phyloP scores from a whole-genome alignment of 2,329 filamentous ascomycete species.

The Penicillium palitans region DNA sequence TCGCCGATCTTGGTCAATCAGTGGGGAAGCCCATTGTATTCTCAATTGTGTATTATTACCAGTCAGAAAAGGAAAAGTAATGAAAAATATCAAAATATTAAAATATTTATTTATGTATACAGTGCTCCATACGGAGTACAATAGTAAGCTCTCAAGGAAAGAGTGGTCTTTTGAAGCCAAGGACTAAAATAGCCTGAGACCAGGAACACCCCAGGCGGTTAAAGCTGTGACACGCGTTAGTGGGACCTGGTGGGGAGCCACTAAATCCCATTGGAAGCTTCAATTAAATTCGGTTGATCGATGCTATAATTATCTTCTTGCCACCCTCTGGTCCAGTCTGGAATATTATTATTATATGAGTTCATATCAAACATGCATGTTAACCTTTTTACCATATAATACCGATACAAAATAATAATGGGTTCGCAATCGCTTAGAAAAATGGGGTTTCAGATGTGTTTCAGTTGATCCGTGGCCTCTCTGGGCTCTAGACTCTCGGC shows the following conservation, averaged over 20 bases:
- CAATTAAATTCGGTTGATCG: neutral
- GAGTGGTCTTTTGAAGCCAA: too few relatives aligned
- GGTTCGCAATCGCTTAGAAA: too few relatives aligned
- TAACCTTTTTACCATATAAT: too few relatives aligned
- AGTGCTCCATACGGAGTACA: too few relatives aligned
- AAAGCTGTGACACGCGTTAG: constrained; percentile 37
- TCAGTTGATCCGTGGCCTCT: constrained; percentile 9
- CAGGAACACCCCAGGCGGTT: neutral
- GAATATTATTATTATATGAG: too few relatives aligned
- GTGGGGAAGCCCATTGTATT: constrained; percentile 17
- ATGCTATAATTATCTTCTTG: constrained; percentile 23
- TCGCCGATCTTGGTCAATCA: constrained; percentile 21
- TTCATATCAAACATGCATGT: too few relatives aligned
- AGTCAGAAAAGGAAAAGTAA: too few relatives aligned
- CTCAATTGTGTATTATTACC: neutral
- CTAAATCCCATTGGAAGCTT: constrained; percentile 21
- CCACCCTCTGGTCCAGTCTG: constrained; percentile 4
- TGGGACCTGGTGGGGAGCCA: constrained; percentile 26
- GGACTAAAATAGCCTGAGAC: constrained; percentile 3
- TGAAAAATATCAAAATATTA: too few relatives aligned
- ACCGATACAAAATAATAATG: too few relatives aligned
- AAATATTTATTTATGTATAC: too few relatives aligned
- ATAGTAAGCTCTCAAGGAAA: too few relatives aligned
- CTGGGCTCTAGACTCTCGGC: neutral
- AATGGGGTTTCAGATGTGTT: constrained; percentile 17